These are phyloP conservation scores for Endoconidiophora laricicola DNA, from an alignment of 2,329 filamentous ascomycete species.

Conservation along the genomic window DNA sequence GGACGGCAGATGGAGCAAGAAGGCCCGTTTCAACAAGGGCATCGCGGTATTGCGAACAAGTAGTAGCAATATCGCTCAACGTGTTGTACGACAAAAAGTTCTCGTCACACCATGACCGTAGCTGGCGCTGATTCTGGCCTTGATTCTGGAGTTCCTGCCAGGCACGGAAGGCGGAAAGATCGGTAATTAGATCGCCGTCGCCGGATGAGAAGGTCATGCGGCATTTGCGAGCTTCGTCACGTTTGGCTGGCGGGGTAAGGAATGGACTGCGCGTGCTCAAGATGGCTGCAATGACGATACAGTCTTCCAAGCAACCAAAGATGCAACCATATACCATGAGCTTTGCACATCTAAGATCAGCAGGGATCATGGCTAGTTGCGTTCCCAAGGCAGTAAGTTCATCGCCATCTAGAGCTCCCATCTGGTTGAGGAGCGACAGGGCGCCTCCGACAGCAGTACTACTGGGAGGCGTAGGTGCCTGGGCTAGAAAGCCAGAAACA, in stretches of 20 bases:
- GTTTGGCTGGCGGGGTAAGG: conserved; percentile 54
- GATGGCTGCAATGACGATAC: conserved; percentile 76
- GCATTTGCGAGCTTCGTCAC: conserved; percentile 66
- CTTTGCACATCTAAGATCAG: conserved; percentile 83
- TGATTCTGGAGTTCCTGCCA: conserved; percentile 55
- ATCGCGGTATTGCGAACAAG: conserved; percentile 68
- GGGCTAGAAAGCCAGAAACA: conserved; percentile 63
- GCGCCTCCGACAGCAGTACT: conserved; percentile 74
- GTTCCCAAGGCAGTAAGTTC: conserved; percentile 80
- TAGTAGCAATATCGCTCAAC: conserved; percentile 74
- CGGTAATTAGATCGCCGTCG: conserved; percentile 78
- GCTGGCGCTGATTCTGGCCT: conserved; percentile 40
- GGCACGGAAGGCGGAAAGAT: conserved; percentile 66
- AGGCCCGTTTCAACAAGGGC: conserved; percentile 79
- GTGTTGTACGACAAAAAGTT: conserved; percentile 76
- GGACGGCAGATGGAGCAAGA: conserved; percentile 26
- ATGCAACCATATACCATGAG: conserved; percentile 89
- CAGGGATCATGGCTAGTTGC: conserved; percentile 88
- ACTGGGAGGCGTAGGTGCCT: conserved; percentile 79
- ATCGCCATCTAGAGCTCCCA: conserved; percentile 76
- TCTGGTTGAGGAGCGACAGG: conserved; percentile 58
- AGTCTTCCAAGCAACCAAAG: conserved; percentile 81
- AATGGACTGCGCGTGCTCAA: conserved; percentile 84
- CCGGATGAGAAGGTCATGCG: conserved; percentile 55
- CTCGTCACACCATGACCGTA: conserved; percentile 64